Percentiles rank a stretch among this genome's conserved stretches.
phyloP scores from a whole-genome alignment of 2,329 filamentous ascomycete species.

The Trichoderma sp. region DNA sequence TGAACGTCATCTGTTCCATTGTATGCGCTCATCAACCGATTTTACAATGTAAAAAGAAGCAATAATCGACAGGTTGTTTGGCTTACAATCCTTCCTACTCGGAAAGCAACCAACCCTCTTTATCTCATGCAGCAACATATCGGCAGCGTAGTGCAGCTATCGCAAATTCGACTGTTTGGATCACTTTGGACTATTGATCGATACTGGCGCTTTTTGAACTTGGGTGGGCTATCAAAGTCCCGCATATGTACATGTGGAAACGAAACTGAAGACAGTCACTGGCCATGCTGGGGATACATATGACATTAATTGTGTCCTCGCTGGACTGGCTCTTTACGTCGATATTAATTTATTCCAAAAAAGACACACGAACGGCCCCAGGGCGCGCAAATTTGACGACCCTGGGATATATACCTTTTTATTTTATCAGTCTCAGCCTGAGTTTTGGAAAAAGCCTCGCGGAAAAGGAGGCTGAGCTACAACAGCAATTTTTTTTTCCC shows the following conservation, averaged over 20 bases:
- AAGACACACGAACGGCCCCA: neutral
- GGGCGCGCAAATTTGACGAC: constrained; percentile 10
- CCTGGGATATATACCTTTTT: constrained; percentile 17
- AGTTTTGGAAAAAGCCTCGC: constrained; percentile 23
- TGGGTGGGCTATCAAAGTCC: constrained; percentile 37
- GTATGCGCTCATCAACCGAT: neutral
- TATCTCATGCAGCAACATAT: constrained; percentile 33
- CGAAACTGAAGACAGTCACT: constrained; percentile 36
- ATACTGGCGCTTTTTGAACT: constrained; percentile 38
- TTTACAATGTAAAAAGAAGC: neutral
- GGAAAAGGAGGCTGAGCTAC: constrained; percentile 19
- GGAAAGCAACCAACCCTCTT: constrained; percentile 9
- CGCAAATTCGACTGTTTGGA: constrained; percentile 36
- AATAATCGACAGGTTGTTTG: neutral
- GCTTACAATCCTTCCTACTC: neutral
- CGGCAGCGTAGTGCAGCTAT: constrained; percentile 36
- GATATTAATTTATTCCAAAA: neutral
- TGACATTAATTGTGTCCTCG: constrained; percentile 46
- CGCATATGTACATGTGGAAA: constrained; percentile 44
- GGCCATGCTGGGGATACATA: constrained; percentile 50
- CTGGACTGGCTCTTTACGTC: neutral
- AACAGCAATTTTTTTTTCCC: constrained; percentile 5
- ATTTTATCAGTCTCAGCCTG: constrained; percentile 18
- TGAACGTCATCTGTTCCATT: neutral
- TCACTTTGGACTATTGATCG: constrained; percentile 42